A percentile compares a stretch with the other conserved stretches of the same genome.
Evolutionary conservation across 2,329 filamentous ascomycete species (phyloP).

Genomic region (Cephalotrichum gorgonifer): DNA sequence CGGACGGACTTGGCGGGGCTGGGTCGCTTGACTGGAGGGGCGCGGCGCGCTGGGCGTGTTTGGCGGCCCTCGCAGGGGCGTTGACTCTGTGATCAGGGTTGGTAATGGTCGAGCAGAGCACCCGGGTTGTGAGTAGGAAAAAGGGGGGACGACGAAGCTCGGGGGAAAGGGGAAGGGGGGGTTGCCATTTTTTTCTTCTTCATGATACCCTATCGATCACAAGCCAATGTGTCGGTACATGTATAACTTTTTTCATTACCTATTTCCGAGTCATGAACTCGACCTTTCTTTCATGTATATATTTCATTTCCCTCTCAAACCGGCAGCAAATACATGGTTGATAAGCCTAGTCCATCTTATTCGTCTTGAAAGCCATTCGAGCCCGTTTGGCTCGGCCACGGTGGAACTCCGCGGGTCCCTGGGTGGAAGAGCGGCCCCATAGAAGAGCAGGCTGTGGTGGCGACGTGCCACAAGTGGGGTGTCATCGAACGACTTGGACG

Average conservation of each 20-base stretch:
- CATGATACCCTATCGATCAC: conserved; percentile 4
- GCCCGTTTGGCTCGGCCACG: no score
- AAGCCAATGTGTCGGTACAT: neutral
- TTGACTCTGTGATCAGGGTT: neutral
- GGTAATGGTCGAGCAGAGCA: neutral
- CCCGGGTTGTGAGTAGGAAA: neutral
- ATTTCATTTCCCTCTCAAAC: neutral
- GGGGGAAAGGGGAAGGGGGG: neutral
- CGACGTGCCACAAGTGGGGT: neutral
- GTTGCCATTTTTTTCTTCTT: neutral
- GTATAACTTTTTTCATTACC: neutral
- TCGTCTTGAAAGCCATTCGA: no score
- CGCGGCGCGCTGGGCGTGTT: neutral
- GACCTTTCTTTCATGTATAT: neutral
- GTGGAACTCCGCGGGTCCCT: neutral
- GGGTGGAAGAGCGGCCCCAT: neutral
- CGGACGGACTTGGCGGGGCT: conserved; percentile 21
- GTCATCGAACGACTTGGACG: neutral
- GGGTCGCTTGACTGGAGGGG: conserved; percentile 17
- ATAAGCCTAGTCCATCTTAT: no score
- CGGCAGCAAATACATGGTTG: neutral
- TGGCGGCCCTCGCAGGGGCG: neutral
- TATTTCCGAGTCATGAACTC: neutral
- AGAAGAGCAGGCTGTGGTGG: neutral
- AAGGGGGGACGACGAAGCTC: no score